Evolutionary conservation across 2,329 filamentous ascomycete species (phyloP).

Genomic region (Plenodomus tracheiphilus): DNA sequence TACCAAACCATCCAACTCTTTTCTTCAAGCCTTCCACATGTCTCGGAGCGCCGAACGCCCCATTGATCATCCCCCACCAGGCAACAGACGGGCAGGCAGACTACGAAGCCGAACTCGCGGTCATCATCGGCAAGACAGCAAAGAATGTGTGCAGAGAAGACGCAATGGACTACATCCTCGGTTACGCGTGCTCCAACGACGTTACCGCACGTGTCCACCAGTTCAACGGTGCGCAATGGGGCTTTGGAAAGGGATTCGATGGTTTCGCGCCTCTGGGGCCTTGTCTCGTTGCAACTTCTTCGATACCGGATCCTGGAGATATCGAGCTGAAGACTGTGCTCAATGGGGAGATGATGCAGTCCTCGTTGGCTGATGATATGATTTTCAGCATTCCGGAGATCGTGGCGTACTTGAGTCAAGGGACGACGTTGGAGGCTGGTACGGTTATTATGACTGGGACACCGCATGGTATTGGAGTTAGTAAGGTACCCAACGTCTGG

Average conservation of each 20-base stretch:
- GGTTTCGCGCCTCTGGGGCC: constrained; percentile 57
- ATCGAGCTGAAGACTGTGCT: constrained; percentile 49
- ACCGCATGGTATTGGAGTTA: constrained; percentile 49
- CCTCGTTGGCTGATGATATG: constrained; percentile 47
- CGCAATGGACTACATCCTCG: constrained; percentile 54
- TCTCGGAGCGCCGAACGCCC: constrained; percentile 11
- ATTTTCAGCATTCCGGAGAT: constrained; percentile 50
- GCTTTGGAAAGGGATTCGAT: constrained; percentile 59
- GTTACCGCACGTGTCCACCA: constrained; percentile 56
- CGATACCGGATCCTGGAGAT: constrained; percentile 46
- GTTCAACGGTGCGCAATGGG: constrained; percentile 50
- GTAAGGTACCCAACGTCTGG: constrained; percentile 46
- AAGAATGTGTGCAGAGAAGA: constrained; percentile 50
- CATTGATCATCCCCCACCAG: constrained; percentile 13
- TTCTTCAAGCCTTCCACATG: constrained; percentile 25
- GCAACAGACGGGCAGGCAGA: constrained; percentile 17
- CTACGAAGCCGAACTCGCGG: constrained; percentile 25
- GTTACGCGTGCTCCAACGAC: constrained; percentile 58
- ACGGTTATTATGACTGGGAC: constrained; percentile 54
- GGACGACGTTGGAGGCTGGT: constrained; percentile 45
- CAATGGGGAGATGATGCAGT: constrained; percentile 52
- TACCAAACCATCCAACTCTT: constrained; percentile 17
- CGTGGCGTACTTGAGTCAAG: constrained; percentile 49
- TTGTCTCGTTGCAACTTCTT: constrained; percentile 44
- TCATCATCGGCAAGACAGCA: constrained; percentile 55